Evolutionary conservation across 768 basidiomycete species (phyloP).

Genomic region (Xerocomus potaroensis): DNA sequence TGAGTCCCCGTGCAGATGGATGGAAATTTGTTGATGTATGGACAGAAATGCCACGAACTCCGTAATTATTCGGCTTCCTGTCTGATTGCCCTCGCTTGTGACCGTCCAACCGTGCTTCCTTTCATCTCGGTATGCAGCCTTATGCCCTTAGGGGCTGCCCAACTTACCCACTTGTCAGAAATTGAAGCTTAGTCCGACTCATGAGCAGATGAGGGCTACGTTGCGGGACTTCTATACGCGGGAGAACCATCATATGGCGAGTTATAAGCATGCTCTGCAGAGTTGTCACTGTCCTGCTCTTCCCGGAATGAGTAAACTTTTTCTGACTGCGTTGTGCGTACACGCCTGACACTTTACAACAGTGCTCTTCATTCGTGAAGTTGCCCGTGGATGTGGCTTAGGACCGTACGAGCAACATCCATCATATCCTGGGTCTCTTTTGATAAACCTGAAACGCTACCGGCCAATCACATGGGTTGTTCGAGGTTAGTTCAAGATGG

Average conservation of each 20-base stretch:
- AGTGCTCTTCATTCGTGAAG: conserved; percentile 33
- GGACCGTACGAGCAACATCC: conserved; percentile 27
- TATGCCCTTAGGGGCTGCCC: neutral
- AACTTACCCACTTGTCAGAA: conserved; percentile 9
- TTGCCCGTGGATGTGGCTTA: conserved; percentile 31
- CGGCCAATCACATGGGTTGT: conserved; percentile 39
- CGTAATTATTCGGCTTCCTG: conserved; percentile 45
- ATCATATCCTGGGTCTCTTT: conserved; percentile 18
- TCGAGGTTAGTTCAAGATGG: conserved; percentile 29
- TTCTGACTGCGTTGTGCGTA: neutral
- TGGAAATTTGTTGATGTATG: neutral
- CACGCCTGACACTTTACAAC: conserved; percentile 1
- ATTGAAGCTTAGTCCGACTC: conserved; percentile 23
- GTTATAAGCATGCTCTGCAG: conserved; percentile 30
- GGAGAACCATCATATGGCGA: conserved; percentile 24
- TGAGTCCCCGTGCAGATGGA: conserved; percentile 17
- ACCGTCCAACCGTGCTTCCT: conserved; percentile 35
- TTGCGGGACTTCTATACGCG: conserved; percentile 23
- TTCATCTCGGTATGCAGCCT: conserved; percentile 21
- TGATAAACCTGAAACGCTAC: conserved; percentile 40
- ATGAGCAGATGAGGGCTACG: conserved; percentile 16
- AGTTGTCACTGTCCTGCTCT: conserved; percentile 27
- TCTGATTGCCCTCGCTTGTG: conserved; percentile 40
- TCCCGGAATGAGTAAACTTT: conserved; percentile 29
- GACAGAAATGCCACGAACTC: conserved; percentile 41